These are phyloP conservation scores for Penicillium malachiteum DNA, from an alignment of 495 filamentous ascomycete species.

Conservation along the genomic window DNA sequence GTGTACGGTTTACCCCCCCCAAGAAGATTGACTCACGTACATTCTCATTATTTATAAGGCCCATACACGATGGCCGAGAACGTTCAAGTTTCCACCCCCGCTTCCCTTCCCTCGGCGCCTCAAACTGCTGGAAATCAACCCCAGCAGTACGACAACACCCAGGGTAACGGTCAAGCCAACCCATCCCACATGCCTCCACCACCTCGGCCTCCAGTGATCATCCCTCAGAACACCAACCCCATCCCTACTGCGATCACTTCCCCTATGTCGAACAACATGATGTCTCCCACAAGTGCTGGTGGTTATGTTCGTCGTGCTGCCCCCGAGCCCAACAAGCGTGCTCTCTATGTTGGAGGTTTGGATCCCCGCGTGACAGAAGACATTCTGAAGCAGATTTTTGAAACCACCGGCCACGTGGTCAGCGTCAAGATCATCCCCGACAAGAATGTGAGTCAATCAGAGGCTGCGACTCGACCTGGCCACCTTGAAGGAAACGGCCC, in stretches of 20 bases:
- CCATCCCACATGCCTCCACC: constrained; percentile 88
- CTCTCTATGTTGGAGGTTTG: constrained; percentile 92
- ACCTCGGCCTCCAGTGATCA: constrained; percentile 81
- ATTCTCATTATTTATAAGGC: constrained; percentile 15
- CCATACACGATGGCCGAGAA: constrained; percentile 65
- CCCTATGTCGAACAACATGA: constrained; percentile 73
- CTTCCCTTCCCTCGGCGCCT: constrained; percentile 62
- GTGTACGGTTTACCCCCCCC: neutral
- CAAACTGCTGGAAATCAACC: constrained; percentile 68
- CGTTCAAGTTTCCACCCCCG: constrained; percentile 51
- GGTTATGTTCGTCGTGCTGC: constrained; percentile 88
- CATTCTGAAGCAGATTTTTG: constrained; percentile 95
- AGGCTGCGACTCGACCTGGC: neutral
- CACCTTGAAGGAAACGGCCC: neutral
- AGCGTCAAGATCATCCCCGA: constrained; percentile 99
- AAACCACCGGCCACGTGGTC: constrained; percentile 96
- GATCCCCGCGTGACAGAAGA: constrained; percentile 96
- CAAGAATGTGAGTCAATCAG: constrained; percentile 75
- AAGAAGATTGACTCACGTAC: constrained; percentile 10
- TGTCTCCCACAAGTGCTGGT: constrained; percentile 77
- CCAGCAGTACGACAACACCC: constrained; percentile 66
- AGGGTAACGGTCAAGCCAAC: constrained; percentile 59
- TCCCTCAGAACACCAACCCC: constrained; percentile 94
- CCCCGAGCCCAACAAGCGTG: constrained; percentile 97
- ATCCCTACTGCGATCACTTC: constrained; percentile 93